Percentiles rank a stretch among this genome's conserved stretches.
Conservation (phyloP, 2,329 filamentous ascomycete species). For the Fusarium sp. region DNA sequence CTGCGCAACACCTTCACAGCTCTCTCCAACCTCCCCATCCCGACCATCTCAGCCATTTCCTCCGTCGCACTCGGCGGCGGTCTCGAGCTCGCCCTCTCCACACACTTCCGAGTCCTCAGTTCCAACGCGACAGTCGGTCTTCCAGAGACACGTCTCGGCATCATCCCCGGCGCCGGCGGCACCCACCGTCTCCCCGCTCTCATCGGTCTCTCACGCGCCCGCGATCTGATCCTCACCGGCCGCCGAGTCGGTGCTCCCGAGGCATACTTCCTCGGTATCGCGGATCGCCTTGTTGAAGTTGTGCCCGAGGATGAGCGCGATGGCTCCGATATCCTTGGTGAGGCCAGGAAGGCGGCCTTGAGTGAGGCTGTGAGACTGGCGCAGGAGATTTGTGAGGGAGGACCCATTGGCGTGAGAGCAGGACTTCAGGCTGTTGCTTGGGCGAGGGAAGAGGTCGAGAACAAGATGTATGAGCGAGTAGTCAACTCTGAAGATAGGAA, state of each 20-base stretch:
- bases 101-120: constrained; percentile 87
- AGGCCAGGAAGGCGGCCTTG: constrained; percentile 75
- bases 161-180: constrained; percentile 93
- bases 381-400: constrained; percentile 87
- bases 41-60: constrained; percentile 88
- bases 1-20: constrained; percentile 81
- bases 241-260: constrained; percentile 85
- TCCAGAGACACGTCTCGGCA: constrained; percentile 91
- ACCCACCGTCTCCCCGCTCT: constrained; percentile 87
- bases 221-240: constrained; percentile 90
- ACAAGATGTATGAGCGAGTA: constrained; percentile 85
- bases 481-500: constrained; percentile 85
- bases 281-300: constrained; percentile 89
- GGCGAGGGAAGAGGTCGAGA: constrained; percentile 82
- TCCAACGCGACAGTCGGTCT: constrained; percentile 83
- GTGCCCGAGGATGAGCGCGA: constrained; percentile 64
- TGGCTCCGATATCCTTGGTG: constrained; percentile 58
- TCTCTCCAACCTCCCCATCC: constrained; percentile 81
- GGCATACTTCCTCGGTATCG: constrained; percentile 91
- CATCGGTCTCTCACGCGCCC: constrained; percentile 82
- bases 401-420: constrained; percentile 82
- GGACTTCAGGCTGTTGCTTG: constrained; percentile 81
- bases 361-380: constrained; percentile 83
- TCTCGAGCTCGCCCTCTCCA: constrained; percentile 90
- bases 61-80: constrained; percentile 91